phyloP scores from a whole-genome alignment of 768 basidiomycete genomes.

The Lentinula lateritia region DNA sequence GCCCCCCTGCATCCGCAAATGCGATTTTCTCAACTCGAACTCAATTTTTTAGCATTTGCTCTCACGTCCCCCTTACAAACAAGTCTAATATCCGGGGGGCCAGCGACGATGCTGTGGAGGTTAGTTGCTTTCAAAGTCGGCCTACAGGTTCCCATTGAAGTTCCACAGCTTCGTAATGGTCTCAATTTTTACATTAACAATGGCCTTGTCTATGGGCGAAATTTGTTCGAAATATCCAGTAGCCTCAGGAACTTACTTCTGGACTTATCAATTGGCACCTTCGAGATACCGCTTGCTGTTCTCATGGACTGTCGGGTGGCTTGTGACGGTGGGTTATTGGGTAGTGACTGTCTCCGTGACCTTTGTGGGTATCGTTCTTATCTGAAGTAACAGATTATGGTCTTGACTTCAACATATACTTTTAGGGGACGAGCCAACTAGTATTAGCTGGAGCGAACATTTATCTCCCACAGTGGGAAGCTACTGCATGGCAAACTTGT shows the following conservation, averaged over 20 bases:
- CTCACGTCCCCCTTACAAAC: conserved; percentile 55
- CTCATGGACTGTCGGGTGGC: conserved; percentile 68
- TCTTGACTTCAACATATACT: neutral
- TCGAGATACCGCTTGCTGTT: conserved; percentile 44
- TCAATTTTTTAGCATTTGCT: conserved; percentile 36
- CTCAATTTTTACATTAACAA: conserved; percentile 38
- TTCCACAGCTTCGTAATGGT: conserved; percentile 41
- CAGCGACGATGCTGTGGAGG: conserved; percentile 52
- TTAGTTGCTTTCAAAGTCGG: neutral
- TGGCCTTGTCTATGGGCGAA: conserved; percentile 52
- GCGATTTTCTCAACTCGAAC: neutral
- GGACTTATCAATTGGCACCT: conserved; percentile 54
- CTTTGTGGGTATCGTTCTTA: conserved; percentile 33
- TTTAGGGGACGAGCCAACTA: conserved; percentile 51
- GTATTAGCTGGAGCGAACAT: conserved; percentile 55
- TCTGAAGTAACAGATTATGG: neutral
- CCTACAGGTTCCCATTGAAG: neutral
- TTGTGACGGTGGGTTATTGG: conserved; percentile 66
- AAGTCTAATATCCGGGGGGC: conserved; percentile 48
- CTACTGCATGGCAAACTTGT: conserved; percentile 59
- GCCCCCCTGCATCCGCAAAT: neutral
- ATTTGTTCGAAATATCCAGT: conserved; percentile 59
- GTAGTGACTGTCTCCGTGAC: conserved; percentile 61
- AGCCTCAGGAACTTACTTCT: conserved; percentile 60
- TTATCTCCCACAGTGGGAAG: conserved; percentile 53